A percentile compares a stretch with the other conserved stretches of the same genome.
Evolutionary conservation across 306 rosid species (phyloP).

Genomic region (Cicer pinnatifidum): DNA sequence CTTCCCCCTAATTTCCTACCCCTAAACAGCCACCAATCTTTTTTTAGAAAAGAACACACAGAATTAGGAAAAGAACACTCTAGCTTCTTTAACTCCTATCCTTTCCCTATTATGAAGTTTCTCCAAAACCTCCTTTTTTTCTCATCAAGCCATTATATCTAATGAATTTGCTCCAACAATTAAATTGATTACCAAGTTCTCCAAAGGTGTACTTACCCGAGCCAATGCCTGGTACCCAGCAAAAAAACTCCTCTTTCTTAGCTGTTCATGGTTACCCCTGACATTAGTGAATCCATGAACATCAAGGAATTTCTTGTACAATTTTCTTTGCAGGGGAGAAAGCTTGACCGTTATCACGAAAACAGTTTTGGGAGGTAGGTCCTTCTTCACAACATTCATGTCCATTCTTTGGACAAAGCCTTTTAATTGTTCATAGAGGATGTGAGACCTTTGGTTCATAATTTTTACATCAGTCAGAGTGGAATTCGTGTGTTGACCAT

Average conservation of each 20-base stretch:
- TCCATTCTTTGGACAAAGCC: constrained; percentile 99
- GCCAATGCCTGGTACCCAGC: constrained; percentile 98
- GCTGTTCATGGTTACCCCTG: constrained; percentile 60
- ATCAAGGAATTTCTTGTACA: constrained; percentile 90
- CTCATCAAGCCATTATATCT: neutral
- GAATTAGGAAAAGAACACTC: constrained; percentile 3
- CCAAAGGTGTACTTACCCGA: constrained; percentile 61
- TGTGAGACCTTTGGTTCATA: constrained; percentile 98
- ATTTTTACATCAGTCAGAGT: constrained; percentile 87
- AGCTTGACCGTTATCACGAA: constrained; percentile 93
- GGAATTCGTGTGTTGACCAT: constrained; percentile 97
- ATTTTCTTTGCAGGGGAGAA: constrained; percentile 84
- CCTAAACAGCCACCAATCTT: neutral
- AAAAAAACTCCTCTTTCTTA: constrained; percentile 83
- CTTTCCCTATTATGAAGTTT: constrained; percentile 4
- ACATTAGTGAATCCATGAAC: constrained; percentile 82
- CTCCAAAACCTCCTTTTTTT: constrained; percentile 21
- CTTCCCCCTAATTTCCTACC: neutral
- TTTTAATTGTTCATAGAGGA: constrained; percentile 84
- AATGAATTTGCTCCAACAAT: constrained; percentile 35
- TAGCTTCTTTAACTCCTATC: constrained; percentile 9
- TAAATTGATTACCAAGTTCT: constrained; percentile 35
- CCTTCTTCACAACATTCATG: constrained; percentile 92
- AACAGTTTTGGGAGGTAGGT: constrained; percentile 97
- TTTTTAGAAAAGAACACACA: neutral